Base-by-base conservation (phyloP, 805 yeast genomes). In the Saccharomyces kudriavzevii region DNA sequence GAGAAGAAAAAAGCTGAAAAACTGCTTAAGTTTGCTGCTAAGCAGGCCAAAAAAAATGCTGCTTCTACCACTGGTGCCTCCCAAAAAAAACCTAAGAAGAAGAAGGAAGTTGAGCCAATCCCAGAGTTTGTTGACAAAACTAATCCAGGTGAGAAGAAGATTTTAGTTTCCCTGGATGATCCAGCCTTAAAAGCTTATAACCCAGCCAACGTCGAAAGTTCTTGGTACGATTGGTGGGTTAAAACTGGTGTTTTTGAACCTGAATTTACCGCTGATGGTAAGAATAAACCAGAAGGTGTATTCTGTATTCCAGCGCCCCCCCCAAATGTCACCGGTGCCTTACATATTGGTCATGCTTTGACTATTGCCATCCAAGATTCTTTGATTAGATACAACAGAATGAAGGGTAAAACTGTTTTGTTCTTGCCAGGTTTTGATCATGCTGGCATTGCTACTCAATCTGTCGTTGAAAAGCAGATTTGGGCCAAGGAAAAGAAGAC, bases 211-310 rank as follows among this genome's bases (percentile, higher is more conserved):
- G 97, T 94, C 49, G 99, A 94, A 74, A 85, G 95, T 53, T 88
- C 97, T 13, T 94, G 99, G 99, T 92, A 92, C 73, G 82, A 80
- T 20, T 94, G 99, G 98, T 94, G 99, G 99, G 85, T 81, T 56
- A 77, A 86, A 64, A 79, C 88, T 71, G 95, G 94, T 20, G 83
- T 82, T 65, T 94, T 94, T 66, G 85, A 86, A 72, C 99, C 99
- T 20, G 87, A 88, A 68, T 83, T 87, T 60, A 77, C 84, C 47
- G 78, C 74, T 54, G 84, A 84, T 65, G 97, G 97, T 48, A 73
- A 83, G 48, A 65, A 81, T 60, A 85, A 85, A 68, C 87, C 94
- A 46, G 91, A 83, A 66, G 98, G 98, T 62, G 68, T 78, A 20
- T 94, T 92, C 73, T 79, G 86, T 58, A 89, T 94, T 64, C 97